Evolutionary conservation across 106 monocot genomes (phyloP).

Genomic region (Allium sativum): DNA sequence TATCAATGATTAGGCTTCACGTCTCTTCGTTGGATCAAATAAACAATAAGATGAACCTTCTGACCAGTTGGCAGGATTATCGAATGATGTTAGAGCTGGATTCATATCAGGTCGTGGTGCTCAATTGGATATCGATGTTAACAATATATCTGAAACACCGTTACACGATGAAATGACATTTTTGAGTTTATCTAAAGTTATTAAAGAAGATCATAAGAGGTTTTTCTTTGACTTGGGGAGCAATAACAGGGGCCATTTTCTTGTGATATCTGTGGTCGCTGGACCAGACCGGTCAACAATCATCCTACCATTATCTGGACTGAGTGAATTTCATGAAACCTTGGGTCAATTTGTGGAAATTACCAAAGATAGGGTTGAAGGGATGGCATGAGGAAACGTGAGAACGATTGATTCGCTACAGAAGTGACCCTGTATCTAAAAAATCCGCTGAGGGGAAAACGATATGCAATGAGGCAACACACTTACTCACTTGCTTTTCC

Average conservation of each 20-base stretch:
- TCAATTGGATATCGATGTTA: conserved; percentile 47
- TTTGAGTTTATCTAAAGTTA: conserved; percentile 49
- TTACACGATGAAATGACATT: conserved; percentile 31
- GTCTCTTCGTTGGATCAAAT: conserved; percentile 34
- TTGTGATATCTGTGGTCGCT: conserved; percentile 84
- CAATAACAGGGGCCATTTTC: conserved; percentile 77
- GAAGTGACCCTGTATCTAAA: conserved; percentile 17
- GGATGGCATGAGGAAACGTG: conserved; percentile 39
- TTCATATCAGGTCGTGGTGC: conserved; percentile 47
- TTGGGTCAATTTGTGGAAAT: conserved; percentile 78
- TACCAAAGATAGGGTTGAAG: conserved; percentile 73
- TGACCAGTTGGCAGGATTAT: conserved; percentile 53
- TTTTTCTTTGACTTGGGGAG: conserved; percentile 94
- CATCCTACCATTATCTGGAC: conserved; percentile 66
- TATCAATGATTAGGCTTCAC: conserved; percentile 58
- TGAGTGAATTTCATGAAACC: conserved; percentile 82
- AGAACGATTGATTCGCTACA: conserved; percentile 46
- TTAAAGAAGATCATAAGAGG: conserved; percentile 78
- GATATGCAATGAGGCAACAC: too few relatives aligned
- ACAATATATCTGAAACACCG: conserved; percentile 35
- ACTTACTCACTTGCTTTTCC: too few relatives aligned
- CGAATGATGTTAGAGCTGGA: conserved; percentile 85
- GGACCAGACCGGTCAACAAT: conserved; percentile 87
- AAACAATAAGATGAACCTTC: conserved; percentile 48
- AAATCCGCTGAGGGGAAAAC: too few relatives aligned